A percentile compares a stretch with the other conserved stretches of the same genome.
These are phyloP conservation scores for Xerocomus minutiporus DNA, from an alignment of 1,284 basidiomycete genomes.

Conservation along the genomic window DNA sequence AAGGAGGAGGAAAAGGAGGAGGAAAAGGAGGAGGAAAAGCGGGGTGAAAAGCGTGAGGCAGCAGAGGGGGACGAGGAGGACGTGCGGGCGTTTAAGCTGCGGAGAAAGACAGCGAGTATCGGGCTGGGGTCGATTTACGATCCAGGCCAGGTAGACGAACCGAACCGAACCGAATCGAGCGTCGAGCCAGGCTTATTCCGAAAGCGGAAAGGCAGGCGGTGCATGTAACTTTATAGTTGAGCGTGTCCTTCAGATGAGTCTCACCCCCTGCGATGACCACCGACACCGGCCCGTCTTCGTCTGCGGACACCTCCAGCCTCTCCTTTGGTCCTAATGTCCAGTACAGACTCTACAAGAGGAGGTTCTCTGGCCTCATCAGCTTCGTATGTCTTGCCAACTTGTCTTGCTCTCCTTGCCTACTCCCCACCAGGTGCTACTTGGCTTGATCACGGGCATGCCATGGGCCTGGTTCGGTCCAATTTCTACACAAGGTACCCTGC, in stretches of 20 bases:
- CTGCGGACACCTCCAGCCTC: background rate
- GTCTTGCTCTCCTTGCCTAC: background rate
- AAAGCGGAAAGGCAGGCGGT: slow-evolving; percentile 16
- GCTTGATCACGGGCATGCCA: slow-evolving; percentile 56
- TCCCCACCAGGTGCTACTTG: slow-evolving; percentile 51
- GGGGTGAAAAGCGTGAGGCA: background rate
- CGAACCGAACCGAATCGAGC: slow-evolving; percentile 7
- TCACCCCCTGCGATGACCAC: background rate
- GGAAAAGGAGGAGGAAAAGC: too few relatives aligned
- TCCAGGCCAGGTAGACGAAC: slow-evolving; percentile 54
- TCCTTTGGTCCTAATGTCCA: background rate
- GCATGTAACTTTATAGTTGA: background rate
- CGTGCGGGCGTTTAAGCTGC: slow-evolving; percentile 58
- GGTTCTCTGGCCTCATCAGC: slow-evolving; percentile 61
- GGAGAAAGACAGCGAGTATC: slow-evolving; percentile 50
- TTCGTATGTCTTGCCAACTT: slow-evolving; percentile 41
- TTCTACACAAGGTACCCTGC: slow-evolving; percentile 50
- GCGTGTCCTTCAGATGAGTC: background rate
- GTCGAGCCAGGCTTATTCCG: slow-evolving; percentile 19
- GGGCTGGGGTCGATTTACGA: slow-evolving; percentile 72
- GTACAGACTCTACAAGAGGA: slow-evolving; percentile 62
- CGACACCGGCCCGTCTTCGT: background rate
- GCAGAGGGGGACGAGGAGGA: slow-evolving; percentile 38
- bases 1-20: background rate
- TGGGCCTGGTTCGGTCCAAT: slow-evolving; percentile 79